These are phyloP conservation scores for Sugiyamaella marilandica DNA, from an alignment of 805 yeast genomes.

Conservation along the genomic window DNA sequence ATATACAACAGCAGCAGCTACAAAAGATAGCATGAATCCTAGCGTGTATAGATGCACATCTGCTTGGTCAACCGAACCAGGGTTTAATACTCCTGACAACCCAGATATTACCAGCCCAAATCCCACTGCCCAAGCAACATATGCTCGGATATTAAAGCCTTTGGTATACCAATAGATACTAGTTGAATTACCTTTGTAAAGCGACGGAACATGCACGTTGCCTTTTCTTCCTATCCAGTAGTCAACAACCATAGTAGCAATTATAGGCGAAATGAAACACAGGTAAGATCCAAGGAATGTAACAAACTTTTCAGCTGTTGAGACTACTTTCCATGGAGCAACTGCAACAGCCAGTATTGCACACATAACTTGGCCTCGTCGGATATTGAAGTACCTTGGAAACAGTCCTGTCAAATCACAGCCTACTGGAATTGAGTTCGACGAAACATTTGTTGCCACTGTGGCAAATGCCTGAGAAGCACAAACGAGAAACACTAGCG, in stretches of 20 bases:
- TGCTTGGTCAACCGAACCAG: slow-evolving; percentile 7
- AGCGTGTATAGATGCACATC: slow-evolving; percentile 12
- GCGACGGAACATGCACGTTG: slow-evolving; percentile 20
- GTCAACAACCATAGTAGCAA: slow-evolving; percentile 38
- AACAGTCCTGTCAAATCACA: slow-evolving; percentile 51
- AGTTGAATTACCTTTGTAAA: slow-evolving; percentile 8
- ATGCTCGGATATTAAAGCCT: slow-evolving; percentile 43
- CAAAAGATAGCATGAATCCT: slow-evolving; percentile 7
- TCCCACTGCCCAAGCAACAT: slow-evolving; percentile 34
- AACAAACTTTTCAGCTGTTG: slow-evolving; percentile 35
- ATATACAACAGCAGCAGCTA: slow-evolving; percentile 9
- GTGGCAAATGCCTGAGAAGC: slow-evolving; percentile 32
- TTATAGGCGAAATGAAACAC: slow-evolving; percentile 39
- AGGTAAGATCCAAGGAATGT: slow-evolving; percentile 36
- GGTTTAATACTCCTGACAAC: slow-evolving; percentile 13
- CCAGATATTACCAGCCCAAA: slow-evolving; percentile 16
- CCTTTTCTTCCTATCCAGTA: slow-evolving; percentile 39
- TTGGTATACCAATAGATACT: slow-evolving; percentile 40
- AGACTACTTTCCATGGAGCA: slow-evolving; percentile 39
- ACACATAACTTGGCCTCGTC: slow-evolving; percentile 41
- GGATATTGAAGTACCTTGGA: slow-evolving; percentile 53
- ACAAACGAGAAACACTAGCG: slow-evolving; percentile 35
- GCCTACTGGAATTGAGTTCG: slow-evolving; percentile 42
- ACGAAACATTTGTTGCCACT: slow-evolving; percentile 31
- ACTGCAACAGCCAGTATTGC: slow-evolving; percentile 1